Evolutionary conservation across 495 filamentous ascomycete genomes (phyloP), one percentile per base, ranked within the genome.

Genomic region (Trichocladium antarcticum): DNA sequence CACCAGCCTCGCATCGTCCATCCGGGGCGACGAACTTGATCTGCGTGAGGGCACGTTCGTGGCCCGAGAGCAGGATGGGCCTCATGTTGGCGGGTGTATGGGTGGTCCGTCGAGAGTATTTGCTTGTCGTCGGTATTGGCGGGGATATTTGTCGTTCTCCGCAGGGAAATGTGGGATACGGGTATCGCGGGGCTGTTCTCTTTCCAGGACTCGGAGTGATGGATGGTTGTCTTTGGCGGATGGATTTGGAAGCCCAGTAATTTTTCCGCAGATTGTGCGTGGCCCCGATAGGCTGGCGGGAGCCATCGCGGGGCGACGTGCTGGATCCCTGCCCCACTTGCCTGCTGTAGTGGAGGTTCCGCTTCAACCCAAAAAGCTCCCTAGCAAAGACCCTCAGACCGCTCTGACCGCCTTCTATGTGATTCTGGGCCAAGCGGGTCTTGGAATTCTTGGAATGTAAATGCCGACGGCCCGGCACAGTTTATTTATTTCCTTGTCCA

Each of bases 31-130:
- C 76, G 51, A 71, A 87, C 82, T 89, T 95, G 69, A 98, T 93
- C 68, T 99, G 92, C 62, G 89, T 97, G 66, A 99, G 77, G 69
- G 92, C 89, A 72, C 92, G 88, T 77, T 97, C 93, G 80, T 99
- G 92, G 71, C 92, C 92, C 69, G 86, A 81, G 57, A 98, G 72
- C 57, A 98, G 76, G 68, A 96, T 93, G 60, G 92, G 92, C 69
- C 93, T 82, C 92, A 98, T 98, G 45, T 65, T 77, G 59, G 37
- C 50, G 57, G 46, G 45, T n/a, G 19, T 21, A 9, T 8, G 38
- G 50, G 24, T 7, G 28, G 36, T 44, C 17, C 40, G 36, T 19
- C 28, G 27, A 24, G 31, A 10, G 16, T 17, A 31, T 36, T 19
- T 41, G 11, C 9, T 32, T 28, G 37, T 17, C 29, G 45, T 36